These are phyloP conservation scores for Candida palmyrensis DNA, from an alignment of 805 yeast species.

Conservation along the genomic window DNA sequence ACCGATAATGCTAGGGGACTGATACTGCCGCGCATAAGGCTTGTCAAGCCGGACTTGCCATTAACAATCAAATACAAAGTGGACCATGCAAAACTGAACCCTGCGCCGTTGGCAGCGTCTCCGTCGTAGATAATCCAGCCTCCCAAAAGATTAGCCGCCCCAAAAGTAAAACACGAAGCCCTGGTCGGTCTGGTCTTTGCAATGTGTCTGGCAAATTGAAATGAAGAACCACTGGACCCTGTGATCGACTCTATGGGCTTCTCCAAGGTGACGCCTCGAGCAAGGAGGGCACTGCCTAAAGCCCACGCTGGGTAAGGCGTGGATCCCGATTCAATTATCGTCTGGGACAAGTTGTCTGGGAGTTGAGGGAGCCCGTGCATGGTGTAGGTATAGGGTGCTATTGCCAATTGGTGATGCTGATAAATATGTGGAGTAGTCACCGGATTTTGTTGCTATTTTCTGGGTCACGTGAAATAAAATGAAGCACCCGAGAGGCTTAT, in stretches of 20 bases:
- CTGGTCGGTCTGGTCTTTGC: slow-evolving; percentile 29
- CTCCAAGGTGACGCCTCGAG: slow-evolving; percentile 10
- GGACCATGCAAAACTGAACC: slow-evolving; percentile 79
- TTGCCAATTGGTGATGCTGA: no score
- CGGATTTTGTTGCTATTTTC: no score
- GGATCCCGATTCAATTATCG: no score
- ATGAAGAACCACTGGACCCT: slow-evolving; percentile 16
- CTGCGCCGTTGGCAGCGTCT: slow-evolving; percentile 74
- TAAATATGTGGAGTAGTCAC: no score
- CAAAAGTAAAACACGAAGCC: slow-evolving; percentile 48
- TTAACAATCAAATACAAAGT: slow-evolving; percentile 67
- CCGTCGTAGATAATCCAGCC: slow-evolving; percentile 74
- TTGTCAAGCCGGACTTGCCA: slow-evolving; percentile 52
- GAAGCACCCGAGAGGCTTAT: no score
- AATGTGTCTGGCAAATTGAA: slow-evolving; percentile 13
- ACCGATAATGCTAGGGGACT: slow-evolving; percentile 58
- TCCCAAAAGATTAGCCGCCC: slow-evolving; percentile 59
- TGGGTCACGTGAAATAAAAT: no score
- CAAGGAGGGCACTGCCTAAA: slow-evolving; percentile 11
- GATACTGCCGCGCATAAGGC: slow-evolving; percentile 50
- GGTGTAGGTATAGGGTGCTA: no score
- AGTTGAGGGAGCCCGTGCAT: no score
- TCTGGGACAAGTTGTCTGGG: no score
- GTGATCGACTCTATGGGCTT: slow-evolving; percentile 10
- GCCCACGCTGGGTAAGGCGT: slow-evolving; percentile 20